These are phyloP conservation scores for Aspergillus vadensis DNA, from an alignment of 2,329 filamentous ascomycete genomes.

Conservation along the genomic window DNA sequence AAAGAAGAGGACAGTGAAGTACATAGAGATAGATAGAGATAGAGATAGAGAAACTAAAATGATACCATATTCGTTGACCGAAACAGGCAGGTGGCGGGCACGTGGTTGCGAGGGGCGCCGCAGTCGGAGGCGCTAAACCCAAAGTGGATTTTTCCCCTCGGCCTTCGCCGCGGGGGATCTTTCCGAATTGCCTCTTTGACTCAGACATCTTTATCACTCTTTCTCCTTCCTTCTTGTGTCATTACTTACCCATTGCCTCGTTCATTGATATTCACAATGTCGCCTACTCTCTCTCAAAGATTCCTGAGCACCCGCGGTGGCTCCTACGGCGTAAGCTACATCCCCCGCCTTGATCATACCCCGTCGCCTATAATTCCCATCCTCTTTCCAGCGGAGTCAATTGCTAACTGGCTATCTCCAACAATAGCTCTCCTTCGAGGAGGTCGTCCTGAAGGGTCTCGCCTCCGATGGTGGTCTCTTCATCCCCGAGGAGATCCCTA, in stretches of 20 bases:
- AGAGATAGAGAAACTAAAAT: not conserved
- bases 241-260: not conserved
- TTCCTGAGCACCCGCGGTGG: slow-evolving; percentile 38
- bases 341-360: not conserved
- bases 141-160: slow-evolving; percentile 18
- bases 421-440: slow-evolving; percentile 73
- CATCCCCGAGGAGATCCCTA: slow-evolving; percentile 65
- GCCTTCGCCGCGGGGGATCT: slow-evolving; percentile 9
- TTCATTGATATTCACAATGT: slow-evolving; percentile 18
- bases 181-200: slow-evolving; percentile 16
- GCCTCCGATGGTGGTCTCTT: slow-evolving; percentile 86
- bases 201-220: not conserved
- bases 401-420: slow-evolving; percentile 13
- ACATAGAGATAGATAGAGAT: not conserved
- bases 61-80: not conserved
- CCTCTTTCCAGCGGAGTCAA: not conserved
- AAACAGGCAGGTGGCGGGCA: slow-evolving; percentile 11
- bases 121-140: slow-evolving; percentile 31
- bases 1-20: slow-evolving; percentile 1
- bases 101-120: slow-evolving; percentile 27
- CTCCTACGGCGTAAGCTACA: slow-evolving; percentile 32
- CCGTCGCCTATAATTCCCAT: not conserved
- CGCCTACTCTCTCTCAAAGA: slow-evolving; percentile 34
- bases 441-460: slow-evolving; percentile 85
- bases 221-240: not conserved